Conservation (phyloP, 306 rosid species). For the Acacia crassicarpa region DNA sequence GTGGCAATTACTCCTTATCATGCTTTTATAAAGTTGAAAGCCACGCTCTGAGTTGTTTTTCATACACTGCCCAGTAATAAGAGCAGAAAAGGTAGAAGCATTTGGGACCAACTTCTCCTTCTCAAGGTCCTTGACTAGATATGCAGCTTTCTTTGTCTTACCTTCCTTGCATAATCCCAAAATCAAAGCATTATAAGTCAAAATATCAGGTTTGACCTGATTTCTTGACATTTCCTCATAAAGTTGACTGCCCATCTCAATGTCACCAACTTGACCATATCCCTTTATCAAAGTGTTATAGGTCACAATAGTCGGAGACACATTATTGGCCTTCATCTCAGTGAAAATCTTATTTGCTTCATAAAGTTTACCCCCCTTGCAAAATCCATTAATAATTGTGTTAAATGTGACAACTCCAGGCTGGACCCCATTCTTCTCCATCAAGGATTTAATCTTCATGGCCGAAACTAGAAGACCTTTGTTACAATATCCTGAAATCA, state of each 20-base stretch:
- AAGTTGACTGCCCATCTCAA: constrained; percentile 62
- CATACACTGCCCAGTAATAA: constrained; percentile 64
- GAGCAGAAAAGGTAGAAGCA: constrained; percentile 76
- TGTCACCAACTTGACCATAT: constrained; percentile 55
- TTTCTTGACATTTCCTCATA: constrained; percentile 71
- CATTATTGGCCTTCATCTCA: constrained; percentile 66
- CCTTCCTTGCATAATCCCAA: constrained; percentile 86
- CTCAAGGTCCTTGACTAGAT: constrained; percentile 67
- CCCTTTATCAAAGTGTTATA: constrained; percentile 77
- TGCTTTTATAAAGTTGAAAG: constrained; percentile 64
- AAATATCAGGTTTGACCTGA: constrained; percentile 62
- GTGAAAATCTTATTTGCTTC: constrained; percentile 66
- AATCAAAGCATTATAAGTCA: constrained; percentile 81
- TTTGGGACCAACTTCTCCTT: constrained; percentile 62
- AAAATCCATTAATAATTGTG: constrained; percentile 68
- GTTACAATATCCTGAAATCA: constrained; percentile 74
- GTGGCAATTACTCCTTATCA: constrained; percentile 66
- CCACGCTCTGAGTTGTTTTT: constrained; percentile 68
- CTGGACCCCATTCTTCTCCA: constrained; percentile 55
- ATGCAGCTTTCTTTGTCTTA: constrained; percentile 79
- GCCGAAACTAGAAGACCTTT: constrained; percentile 65
- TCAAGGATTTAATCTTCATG: constrained; percentile 53
- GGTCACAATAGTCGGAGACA: constrained; percentile 65
- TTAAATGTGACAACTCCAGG: constrained; percentile 69
- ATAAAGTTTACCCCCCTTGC: constrained; percentile 63